phyloP scores from a whole-genome alignment of 1,284 basidiomycete species.

The Puccinia horiana region DNA sequence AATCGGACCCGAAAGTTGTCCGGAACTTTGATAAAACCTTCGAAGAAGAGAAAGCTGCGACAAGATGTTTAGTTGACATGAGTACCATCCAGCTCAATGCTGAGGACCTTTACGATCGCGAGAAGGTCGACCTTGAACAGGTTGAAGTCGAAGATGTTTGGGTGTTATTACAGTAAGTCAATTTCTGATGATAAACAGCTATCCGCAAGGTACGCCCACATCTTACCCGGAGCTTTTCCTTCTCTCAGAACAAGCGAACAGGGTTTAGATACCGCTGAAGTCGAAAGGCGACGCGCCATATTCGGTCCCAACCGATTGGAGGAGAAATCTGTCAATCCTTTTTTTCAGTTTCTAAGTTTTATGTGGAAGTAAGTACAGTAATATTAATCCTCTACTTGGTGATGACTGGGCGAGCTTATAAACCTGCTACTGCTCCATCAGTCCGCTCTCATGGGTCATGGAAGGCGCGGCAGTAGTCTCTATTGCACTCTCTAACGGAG shows the following conservation, averaged over 20 bases:
- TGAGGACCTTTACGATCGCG: constrained; percentile 94
- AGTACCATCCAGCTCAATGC: constrained; percentile 77
- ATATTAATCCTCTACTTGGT: too few relatives aligned
- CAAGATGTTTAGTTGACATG: constrained; percentile 60
- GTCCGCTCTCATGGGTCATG: constrained; percentile 98
- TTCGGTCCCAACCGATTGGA: constrained; percentile 97
- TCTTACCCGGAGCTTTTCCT: background rate
- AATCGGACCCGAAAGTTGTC: background rate
- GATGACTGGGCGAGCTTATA: too few relatives aligned
- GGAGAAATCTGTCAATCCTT: constrained; percentile 79
- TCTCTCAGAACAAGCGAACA: constrained; percentile 63
- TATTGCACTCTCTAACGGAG: constrained; percentile 93
- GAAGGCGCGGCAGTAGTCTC: constrained; percentile 95
- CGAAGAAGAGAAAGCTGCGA: constrained; percentile 52
- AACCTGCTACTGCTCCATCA: too few relatives aligned
- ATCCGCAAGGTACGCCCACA: background rate
- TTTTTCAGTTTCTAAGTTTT: constrained; percentile 66
- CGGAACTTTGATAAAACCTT: constrained; percentile 48
- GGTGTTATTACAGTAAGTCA: constrained; percentile 84
- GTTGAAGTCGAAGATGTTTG: constrained; percentile 96
- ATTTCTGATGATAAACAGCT: too few relatives aligned
- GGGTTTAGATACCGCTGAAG: constrained; percentile 77
- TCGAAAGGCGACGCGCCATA: constrained; percentile 79
- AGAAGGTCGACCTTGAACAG: constrained; percentile 97
- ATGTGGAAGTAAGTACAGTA: too few relatives aligned